These are phyloP conservation scores for Thraustochytrium striatum DNA, from an alignment of 352 stramenopile species.

Conservation along the genomic window DNA sequence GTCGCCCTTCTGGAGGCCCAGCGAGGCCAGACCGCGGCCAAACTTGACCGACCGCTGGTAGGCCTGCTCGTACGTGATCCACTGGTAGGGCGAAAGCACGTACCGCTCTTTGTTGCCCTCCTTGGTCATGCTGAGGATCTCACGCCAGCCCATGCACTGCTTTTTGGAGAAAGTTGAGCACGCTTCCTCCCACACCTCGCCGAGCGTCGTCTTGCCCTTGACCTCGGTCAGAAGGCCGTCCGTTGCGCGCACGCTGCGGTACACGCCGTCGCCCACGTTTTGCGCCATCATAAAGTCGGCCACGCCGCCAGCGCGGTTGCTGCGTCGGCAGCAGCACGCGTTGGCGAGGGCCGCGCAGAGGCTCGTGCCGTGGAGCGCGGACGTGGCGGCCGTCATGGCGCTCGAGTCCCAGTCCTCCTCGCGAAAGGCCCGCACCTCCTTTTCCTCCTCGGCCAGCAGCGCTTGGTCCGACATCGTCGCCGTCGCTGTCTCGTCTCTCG, in stretches of 20 bases:
- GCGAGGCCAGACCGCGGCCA: constrained; percentile 23
- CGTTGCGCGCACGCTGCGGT: not conserved
- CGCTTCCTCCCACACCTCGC: not conserved
- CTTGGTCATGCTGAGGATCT: constrained; percentile 45
- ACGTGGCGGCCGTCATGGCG: no score
- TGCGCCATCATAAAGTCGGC: not conserved
- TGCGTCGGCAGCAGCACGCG: no score
- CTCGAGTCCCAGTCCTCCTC: no score
- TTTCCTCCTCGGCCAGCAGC: no score
- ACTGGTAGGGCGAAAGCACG: constrained; percentile 24
- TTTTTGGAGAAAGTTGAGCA: not conserved
- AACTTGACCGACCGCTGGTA: not conserved
- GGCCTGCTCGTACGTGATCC: constrained; percentile 36
- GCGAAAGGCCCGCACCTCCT: no score
- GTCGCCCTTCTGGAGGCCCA: constrained; percentile 16
- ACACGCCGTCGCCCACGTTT: not conserved
- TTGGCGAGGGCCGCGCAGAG: no score
- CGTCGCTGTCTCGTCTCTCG: no score
- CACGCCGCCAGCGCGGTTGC: no score
- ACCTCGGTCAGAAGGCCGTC: not conserved
- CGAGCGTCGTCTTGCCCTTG: not conserved
- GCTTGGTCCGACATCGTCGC: no score
- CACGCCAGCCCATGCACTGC: constrained; percentile 42
- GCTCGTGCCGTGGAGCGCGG: no score
- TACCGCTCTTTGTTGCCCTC: constrained; percentile 45